Conservation (phyloP, 2,329 filamentous ascomycete species). For the Colletotrichum somersetense region DNA sequence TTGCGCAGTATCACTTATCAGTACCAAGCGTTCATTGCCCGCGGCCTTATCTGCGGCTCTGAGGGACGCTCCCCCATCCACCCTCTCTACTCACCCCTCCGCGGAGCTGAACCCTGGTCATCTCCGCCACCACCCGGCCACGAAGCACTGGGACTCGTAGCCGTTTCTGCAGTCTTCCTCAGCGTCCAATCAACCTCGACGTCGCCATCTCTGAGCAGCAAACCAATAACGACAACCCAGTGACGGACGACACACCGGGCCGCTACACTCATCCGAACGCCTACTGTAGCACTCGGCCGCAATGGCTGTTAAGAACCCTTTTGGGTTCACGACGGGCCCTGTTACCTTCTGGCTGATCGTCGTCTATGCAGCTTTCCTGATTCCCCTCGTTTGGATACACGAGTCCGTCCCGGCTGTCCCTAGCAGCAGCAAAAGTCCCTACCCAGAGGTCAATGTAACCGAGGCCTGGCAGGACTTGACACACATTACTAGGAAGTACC, state of each 20-base stretch:
- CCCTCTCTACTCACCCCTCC: conserved; percentile 1
- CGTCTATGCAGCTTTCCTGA: conserved; percentile 82
- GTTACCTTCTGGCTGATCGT: conserved; percentile 84
- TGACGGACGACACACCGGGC: background rate
- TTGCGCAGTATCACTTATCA: conserved; percentile 1
- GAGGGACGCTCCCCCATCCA: background rate
- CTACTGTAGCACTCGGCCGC: conserved; percentile 26
- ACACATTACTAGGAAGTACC: conserved; percentile 78
- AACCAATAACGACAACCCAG: background rate
- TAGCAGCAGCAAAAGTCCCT: conserved; percentile 58
- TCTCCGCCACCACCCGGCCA: background rate
- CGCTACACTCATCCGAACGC: background rate
- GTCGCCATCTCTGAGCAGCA: conserved; percentile 5
- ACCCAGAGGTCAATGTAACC: conserved; percentile 80
- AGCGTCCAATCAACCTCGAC: background rate
- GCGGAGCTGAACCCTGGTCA: conserved; percentile 5
- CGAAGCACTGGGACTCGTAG: conserved; percentile 2
- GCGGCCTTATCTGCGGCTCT: conserved; percentile 3
- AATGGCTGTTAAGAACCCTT: conserved; percentile 59
- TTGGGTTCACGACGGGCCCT: conserved; percentile 84
- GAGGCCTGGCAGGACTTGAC: conserved; percentile 90
- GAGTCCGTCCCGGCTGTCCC: conserved; percentile 80
- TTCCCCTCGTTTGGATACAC: conserved; percentile 79
- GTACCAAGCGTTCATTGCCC: background rate
- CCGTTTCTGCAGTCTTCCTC: conserved; percentile 1